Evolutionary conservation across 140 eudicot species (phyloP).

Genomic region (Senecio squalidus): DNA sequence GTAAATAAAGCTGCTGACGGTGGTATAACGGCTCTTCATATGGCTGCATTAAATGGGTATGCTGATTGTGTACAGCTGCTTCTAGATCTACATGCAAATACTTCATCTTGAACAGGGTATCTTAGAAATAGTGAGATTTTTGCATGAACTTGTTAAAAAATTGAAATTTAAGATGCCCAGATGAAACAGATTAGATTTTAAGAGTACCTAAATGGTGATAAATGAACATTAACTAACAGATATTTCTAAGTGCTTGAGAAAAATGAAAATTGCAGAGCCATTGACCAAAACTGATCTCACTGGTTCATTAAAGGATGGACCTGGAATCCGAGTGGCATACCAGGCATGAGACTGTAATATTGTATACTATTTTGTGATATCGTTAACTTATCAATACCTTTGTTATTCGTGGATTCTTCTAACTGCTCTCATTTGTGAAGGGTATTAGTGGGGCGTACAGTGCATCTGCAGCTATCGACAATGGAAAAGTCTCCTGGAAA

Average conservation of each 20-base stretch:
- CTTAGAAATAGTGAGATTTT: no score
- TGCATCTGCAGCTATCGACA: conserved; percentile 85
- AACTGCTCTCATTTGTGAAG: conserved; percentile 28
- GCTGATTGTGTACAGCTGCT: conserved; percentile 92
- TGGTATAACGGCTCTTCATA: conserved; percentile 96
- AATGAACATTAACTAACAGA: no score
- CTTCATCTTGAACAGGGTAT: no score
- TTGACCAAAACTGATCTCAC: conserved; percentile 46
- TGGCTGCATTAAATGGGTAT: conserved; percentile 95
- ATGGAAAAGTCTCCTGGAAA: no score
- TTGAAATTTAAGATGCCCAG: no score
- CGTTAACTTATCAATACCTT: not conserved
- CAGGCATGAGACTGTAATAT: conserved; percentile 47
- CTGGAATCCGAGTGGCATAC: conserved; percentile 80
- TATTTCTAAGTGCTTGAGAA: conserved; percentile 8
- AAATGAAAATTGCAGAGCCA: conserved; percentile 59
- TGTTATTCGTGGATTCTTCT: not conserved
- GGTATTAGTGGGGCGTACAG: conserved; percentile 91
- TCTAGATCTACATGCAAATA: conserved; percentile 83
- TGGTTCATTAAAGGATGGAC: conserved; percentile 40
- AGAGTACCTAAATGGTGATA: no score
- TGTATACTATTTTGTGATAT: conserved; percentile 12
- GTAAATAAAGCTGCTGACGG: conserved; percentile 95
- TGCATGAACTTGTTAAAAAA: no score
- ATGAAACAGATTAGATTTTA: no score